These are phyloP conservation scores for Huiozyma naganishii DNA, from an alignment of 805 yeast genomes.

Conservation along the genomic window DNA sequence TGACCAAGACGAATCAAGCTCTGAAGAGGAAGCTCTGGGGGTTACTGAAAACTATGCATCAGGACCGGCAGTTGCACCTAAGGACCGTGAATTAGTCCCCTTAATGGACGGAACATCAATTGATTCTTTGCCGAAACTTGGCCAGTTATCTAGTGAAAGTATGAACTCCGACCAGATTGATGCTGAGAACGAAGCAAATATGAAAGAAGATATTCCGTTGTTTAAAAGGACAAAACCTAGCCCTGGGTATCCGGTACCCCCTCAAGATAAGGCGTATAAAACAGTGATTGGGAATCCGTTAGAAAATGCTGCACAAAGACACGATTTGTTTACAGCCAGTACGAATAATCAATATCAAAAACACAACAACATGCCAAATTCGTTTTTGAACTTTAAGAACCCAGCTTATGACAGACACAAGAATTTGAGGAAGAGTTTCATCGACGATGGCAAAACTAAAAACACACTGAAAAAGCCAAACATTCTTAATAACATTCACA, in stretches of 20 bases:
- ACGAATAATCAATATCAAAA: too few species aligned
- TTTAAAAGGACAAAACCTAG: background rate
- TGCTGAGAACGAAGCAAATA: too few species aligned
- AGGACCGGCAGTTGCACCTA: too few species aligned
- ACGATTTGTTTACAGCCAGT: too few species aligned
- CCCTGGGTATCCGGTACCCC: too few species aligned
- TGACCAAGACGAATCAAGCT: conserved; percentile 21
- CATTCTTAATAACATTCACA: conserved; percentile 15
- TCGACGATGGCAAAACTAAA: background rate
- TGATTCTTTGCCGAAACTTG: conserved; percentile 19
- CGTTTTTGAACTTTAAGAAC: too few species aligned
- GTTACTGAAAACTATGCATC: too few species aligned
- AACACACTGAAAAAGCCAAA: conserved; percentile 12
- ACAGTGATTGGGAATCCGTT: background rate
- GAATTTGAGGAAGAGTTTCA: conserved; percentile 1
- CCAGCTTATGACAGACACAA: background rate
- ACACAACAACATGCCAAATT: too few species aligned
- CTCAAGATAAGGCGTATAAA: too few species aligned
- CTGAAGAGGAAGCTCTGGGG: conserved; percentile 14
- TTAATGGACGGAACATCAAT: too few species aligned
- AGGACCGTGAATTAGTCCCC: too few species aligned
- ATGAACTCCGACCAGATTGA: conserved; percentile 7
- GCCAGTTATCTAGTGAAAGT: conserved; percentile 35
- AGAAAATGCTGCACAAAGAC: background rate
- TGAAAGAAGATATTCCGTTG: conserved; percentile 11